These are phyloP conservation scores for Leccinum uliginosum DNA, from an alignment of 768 basidiomycete genomes.

Conservation along the genomic window DNA sequence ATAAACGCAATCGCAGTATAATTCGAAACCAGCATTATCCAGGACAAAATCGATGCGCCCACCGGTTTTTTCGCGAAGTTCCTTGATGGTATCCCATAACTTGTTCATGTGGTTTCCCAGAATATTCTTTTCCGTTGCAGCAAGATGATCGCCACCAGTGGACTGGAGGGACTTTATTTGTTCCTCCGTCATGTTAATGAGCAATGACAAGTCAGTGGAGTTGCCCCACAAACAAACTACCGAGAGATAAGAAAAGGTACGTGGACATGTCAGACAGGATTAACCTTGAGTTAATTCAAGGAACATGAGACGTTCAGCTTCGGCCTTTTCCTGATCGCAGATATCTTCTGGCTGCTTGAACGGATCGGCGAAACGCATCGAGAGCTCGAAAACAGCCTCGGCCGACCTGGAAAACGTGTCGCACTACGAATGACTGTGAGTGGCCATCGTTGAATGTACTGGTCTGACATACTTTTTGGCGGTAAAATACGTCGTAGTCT, in stretches of 20 bases:
- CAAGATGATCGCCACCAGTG: conserved; percentile 92
- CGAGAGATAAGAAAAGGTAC: neutral
- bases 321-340: conserved; percentile 50
- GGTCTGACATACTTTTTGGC: conserved; percentile 65
- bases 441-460: neutral
- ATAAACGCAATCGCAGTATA: conserved; percentile 85
- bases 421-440: conserved; percentile 45
- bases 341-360: conserved; percentile 57
- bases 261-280: conserved; percentile 11
- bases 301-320: conserved; percentile 83
- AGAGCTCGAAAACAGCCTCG: conserved; percentile 92
- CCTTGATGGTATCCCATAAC: conserved; percentile 72
- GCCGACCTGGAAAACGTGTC: conserved; percentile 93
- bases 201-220: conserved; percentile 89
- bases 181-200: conserved; percentile 98
- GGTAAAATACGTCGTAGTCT: conserved; percentile 91
- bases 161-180: conserved; percentile 96
- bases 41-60: conserved; percentile 79
- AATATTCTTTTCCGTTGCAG: conserved; percentile 95
- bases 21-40: conserved; percentile 81
- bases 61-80: conserved; percentile 63
- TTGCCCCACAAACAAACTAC: conserved; percentile 97
- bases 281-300: conserved; percentile 86
- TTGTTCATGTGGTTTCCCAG: conserved; percentile 75
- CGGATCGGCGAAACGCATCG: conserved; percentile 85